Conservation (phyloP, 129 eudicot genomes). For the Apium graveolens region DNA sequence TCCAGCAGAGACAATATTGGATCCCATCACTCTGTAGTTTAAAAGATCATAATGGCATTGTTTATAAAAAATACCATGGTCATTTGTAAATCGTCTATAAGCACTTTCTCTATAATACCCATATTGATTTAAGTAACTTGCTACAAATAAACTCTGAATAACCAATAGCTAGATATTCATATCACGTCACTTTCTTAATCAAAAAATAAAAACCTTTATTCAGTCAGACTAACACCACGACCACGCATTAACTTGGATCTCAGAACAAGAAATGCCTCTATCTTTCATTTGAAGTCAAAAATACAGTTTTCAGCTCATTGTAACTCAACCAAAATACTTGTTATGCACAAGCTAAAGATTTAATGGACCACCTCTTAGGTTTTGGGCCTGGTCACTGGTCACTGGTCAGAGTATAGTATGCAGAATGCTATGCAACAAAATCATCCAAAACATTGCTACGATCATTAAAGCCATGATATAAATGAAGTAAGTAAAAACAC, state of each 20-base stretch:
- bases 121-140: too few relatives aligned
- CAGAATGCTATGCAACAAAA: too few relatives aligned
- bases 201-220: too few relatives aligned
- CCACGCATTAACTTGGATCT: neutral
- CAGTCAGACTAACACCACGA: neutral
- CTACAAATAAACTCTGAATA: neutral
- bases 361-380: too few relatives aligned
- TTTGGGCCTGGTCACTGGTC: too few relatives aligned
- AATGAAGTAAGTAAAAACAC: neutral
- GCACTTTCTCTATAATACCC: neutral
- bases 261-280: neutral
- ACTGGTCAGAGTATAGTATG: too few relatives aligned
- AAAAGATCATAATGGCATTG: neutral
- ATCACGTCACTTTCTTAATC: neutral
- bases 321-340: too few relatives aligned
- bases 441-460: neutral
- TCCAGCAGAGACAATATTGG: too few relatives aligned
- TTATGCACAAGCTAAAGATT: neutral
- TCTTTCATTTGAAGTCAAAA: neutral
- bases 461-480: slow-evolving; percentile 11
- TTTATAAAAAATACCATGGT: neutral
- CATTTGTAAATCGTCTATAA: neutral
- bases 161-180: neutral
- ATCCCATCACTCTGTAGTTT: too few relatives aligned
- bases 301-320: neutral